Conservation (phyloP, 495 filamentous ascomycete species). For the Astrocystis sublimbata region DNA sequence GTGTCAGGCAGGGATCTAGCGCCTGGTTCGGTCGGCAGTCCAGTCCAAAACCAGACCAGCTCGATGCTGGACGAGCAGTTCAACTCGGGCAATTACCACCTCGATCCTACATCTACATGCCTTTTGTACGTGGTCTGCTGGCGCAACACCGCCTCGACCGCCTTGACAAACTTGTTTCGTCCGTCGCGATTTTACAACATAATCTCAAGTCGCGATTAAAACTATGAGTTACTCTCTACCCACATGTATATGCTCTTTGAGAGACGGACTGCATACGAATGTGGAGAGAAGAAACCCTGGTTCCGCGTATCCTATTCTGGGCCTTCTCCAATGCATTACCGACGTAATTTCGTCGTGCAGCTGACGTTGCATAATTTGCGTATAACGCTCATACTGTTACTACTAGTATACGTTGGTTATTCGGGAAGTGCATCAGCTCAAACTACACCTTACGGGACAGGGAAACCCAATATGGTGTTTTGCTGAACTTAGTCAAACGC, state of each 20-base stretch:
- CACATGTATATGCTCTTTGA: background rate
- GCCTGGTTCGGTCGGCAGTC: conserved; percentile 16
- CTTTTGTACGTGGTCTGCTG: conserved; percentile 1
- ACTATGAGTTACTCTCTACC: too few species aligned
- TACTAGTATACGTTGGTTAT: too few species aligned
- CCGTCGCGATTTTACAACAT: too few species aligned
- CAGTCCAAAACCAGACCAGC: conserved; percentile 12
- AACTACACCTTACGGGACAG: conserved; percentile 11
- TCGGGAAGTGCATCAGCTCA: too few species aligned
- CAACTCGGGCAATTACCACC: background rate
- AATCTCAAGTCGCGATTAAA: too few species aligned
- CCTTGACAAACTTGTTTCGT: background rate
- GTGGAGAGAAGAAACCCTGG: too few species aligned
- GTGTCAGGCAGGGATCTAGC: conserved; percentile 20
- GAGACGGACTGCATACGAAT: too few species aligned
- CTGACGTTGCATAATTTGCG: conserved; percentile 15
- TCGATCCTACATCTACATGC: background rate
- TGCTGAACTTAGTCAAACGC: conserved; percentile 13
- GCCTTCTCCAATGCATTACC: conserved; percentile 12
- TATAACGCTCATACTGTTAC: conserved; percentile 1
- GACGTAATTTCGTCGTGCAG: conserved; percentile 17
- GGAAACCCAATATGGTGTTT: conserved; percentile 1
- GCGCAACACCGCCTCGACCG: background rate
- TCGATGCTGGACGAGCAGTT: background rate
- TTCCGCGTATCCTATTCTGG: conserved; percentile 5